phyloP scores from a whole-genome alignment of 345 rosid genomes.

The Eucalyptus marginata region DNA sequence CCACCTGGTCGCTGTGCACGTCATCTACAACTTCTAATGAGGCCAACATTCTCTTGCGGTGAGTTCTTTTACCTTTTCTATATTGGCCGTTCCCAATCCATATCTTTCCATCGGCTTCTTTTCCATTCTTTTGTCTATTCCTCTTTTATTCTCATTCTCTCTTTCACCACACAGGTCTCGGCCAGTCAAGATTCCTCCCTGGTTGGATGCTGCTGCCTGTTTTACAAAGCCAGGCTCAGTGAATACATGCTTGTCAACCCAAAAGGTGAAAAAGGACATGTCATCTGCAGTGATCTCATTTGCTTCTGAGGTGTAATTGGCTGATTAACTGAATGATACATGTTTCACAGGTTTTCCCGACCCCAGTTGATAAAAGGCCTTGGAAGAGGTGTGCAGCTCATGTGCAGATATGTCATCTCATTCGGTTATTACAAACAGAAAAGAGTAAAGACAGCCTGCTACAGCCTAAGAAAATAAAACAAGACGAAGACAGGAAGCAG shows the following conservation, averaged over 20 bases:
- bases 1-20: background rate
- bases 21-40: background rate
- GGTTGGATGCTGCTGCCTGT: slow-evolving; percentile 37
- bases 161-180: slow-evolving; percentile 22
- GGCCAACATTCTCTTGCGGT: background rate
- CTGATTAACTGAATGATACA: background rate
- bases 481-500: slow-evolving; percentile 14
- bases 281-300: background rate
- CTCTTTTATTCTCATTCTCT: background rate
- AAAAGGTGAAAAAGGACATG: slow-evolving; percentile 19
- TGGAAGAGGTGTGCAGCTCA: slow-evolving; percentile 56
- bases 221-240: slow-evolving; percentile 14
- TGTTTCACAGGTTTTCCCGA: slow-evolving; percentile 18
- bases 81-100: background rate
- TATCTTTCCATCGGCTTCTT: background rate
- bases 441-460: slow-evolving; percentile 15
- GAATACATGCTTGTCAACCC: slow-evolving; percentile 9
- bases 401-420: slow-evolving; percentile 53
- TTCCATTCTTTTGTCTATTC: background rate
- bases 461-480: slow-evolving; percentile 10
- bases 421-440: slow-evolving; percentile 18
- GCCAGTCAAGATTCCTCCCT: slow-evolving; percentile 31
- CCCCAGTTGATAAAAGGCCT: slow-evolving; percentile 6
- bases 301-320: background rate
- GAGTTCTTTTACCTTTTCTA: background rate